Evolutionary conservation across 305 asterid species (phyloP).

Genomic region (Ilex paraguariensis): DNA sequence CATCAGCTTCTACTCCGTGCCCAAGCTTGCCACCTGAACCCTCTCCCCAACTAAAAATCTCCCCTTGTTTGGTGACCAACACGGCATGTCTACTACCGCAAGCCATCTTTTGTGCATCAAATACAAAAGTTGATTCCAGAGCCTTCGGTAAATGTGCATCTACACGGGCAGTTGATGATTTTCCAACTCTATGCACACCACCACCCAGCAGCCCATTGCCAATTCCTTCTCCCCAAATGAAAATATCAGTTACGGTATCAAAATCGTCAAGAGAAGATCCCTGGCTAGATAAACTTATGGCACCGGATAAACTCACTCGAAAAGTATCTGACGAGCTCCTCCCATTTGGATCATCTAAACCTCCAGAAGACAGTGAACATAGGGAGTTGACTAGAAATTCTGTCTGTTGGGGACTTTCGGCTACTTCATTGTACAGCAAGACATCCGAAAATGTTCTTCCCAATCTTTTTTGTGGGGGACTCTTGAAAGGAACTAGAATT

Average conservation of each 20-base stretch:
- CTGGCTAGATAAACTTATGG: slow-evolving; percentile 46
- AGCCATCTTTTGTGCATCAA: slow-evolving; percentile 46
- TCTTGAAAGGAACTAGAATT: slow-evolving; percentile 27
- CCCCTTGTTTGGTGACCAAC: slow-evolving; percentile 56
- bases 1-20: slow-evolving; percentile 59
- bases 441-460: slow-evolving; percentile 57
- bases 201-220: slow-evolving; percentile 52
- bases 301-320: slow-evolving; percentile 49
- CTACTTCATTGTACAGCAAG: slow-evolving; percentile 28
- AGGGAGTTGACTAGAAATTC: slow-evolving; percentile 27
- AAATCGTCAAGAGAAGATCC: slow-evolving; percentile 46
- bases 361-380: slow-evolving; percentile 33
- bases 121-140: slow-evolving; percentile 47
- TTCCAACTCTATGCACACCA: slow-evolving; percentile 25
- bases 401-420: slow-evolving; percentile 32
- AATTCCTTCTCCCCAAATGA: slow-evolving; percentile 68
- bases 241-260: slow-evolving; percentile 39
- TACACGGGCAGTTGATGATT: slow-evolving; percentile 23
- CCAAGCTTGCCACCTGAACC: slow-evolving; percentile 67
- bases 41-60: slow-evolving; percentile 69
- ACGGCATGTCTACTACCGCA: slow-evolving; percentile 62
- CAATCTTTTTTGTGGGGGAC: slow-evolving; percentile 42
- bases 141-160: slow-evolving; percentile 53
- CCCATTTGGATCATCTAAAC: slow-evolving; percentile 18
- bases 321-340: slow-evolving; percentile 39